phyloP scores from a whole-genome alignment of 148 eudicot species.

The Camellia sinensis region DNA sequence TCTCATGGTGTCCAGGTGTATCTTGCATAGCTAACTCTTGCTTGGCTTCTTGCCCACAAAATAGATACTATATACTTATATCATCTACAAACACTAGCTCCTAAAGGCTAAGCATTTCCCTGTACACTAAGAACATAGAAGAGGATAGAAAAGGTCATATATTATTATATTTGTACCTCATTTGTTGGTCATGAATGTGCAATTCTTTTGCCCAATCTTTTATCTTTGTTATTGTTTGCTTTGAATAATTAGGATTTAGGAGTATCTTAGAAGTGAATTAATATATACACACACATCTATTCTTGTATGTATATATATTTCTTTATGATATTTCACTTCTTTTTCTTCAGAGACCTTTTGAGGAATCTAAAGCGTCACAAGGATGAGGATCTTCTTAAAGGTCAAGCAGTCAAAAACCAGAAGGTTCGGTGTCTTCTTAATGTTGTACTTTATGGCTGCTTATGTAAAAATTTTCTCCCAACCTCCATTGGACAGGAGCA shows the following conservation, averaged over 20 bases:
- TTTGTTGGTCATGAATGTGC: neutral
- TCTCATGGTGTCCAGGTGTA: neutral
- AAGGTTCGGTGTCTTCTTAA: conserved; percentile 45
- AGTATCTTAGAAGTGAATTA: neutral
- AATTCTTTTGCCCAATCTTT: neutral
- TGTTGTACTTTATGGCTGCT: neutral
- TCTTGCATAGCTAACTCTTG: neutral
- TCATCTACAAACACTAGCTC: neutral
- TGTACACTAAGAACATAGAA: neutral
- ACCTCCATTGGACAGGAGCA: neutral
- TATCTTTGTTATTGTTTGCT: neutral
- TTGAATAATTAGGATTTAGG: neutral
- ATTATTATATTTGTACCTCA: neutral
- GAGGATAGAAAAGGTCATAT: neutral
- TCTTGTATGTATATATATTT: neutral
- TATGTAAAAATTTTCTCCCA: neutral
- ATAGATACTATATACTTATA: too few species aligned
- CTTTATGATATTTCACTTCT: neutral
- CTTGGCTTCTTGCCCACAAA: neutral
- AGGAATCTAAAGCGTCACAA: conserved; percentile 63
- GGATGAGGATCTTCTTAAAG: conserved; percentile 84
- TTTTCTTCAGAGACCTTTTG: conserved; percentile 49
- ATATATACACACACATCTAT: neutral
- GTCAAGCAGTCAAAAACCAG: conserved; percentile 88
- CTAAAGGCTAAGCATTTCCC: neutral